Percentiles rank a stretch among this genome's conserved stretches.
Conservation (phyloP, 345 rosid species). For the Eucalyptus rudis region DNA sequence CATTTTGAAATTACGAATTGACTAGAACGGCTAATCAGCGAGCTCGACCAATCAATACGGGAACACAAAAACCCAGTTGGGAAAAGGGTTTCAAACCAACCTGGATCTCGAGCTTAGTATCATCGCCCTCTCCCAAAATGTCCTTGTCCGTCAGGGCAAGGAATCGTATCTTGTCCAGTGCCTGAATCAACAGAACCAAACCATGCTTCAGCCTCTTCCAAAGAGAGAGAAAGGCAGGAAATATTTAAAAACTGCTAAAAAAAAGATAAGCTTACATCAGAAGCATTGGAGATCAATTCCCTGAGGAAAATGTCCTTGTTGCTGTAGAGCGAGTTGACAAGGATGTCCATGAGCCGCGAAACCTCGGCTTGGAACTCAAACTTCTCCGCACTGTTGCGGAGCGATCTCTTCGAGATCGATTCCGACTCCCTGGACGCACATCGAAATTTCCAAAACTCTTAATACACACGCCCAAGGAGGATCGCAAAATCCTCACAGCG, state of each 20-base stretch:
- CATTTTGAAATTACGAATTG: background rate
- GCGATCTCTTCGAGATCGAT: conserved; percentile 81
- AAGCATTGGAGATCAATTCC: conserved; percentile 96
- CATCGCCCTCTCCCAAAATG: conserved; percentile 86
- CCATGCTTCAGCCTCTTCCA: background rate
- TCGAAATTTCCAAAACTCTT: background rate
- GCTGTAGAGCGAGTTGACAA: conserved; percentile 95
- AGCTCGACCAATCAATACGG: background rate
- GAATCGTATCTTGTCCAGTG: conserved; percentile 92
- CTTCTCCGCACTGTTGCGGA: conserved; percentile 80
- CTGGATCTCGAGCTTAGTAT: conserved; percentile 91
- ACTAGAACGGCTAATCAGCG: background rate
- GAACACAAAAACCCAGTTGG: background rate
- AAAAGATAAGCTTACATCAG: conserved; percentile 52
- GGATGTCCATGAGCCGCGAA: conserved; percentile 95
- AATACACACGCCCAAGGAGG: background rate
- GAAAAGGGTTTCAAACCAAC: conserved; percentile 13
- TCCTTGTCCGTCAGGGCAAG: conserved; percentile 90
- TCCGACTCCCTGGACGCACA: conserved; percentile 60
- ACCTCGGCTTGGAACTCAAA: conserved; percentile 99
- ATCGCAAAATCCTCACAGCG: background rate
- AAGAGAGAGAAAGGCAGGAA: background rate
- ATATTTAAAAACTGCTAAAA: background rate
- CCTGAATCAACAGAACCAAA: conserved; percentile 27
- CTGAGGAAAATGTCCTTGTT: conserved; percentile 96